Conservation (phyloP, 1,139 yeast species). For the Candida pseudocylindracea region DNA sequence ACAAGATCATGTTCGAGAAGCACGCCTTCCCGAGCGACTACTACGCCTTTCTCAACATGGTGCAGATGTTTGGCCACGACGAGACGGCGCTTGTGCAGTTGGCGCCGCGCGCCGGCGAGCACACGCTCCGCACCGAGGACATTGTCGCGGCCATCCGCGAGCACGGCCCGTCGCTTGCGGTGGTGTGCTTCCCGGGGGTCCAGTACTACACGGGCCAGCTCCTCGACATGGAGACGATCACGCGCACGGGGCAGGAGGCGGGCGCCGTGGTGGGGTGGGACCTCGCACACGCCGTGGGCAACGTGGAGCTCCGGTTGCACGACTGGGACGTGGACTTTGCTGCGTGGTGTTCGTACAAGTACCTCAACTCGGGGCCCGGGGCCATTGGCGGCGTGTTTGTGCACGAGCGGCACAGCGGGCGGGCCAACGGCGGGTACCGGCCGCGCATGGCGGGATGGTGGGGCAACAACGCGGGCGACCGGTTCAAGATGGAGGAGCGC, state of each 20-base stretch:
- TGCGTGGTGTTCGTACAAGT: constrained; percentile 85
- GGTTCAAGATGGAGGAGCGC: constrained; percentile 62
- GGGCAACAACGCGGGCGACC: constrained; percentile 54
- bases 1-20: constrained; percentile 63
- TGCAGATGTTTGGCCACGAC: constrained; percentile 33
- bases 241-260: constrained; percentile 27
- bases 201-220: constrained; percentile 86
- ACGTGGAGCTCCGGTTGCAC: constrained; percentile 53
- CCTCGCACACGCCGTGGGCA: constrained; percentile 86
- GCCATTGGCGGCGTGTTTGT: constrained; percentile 72
- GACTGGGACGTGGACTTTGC: constrained; percentile 90
- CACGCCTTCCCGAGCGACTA: constrained; percentile 86
- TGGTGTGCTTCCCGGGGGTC: constrained; percentile 69
- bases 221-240: constrained; percentile 51
- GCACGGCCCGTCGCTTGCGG: constrained; percentile 40
- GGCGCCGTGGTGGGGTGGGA: constrained; percentile 81
- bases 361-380: constrained; percentile 84
- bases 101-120: constrained; percentile 31
- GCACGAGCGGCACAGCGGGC: constrained; percentile 24
- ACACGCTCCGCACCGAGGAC: constrained; percentile 36
- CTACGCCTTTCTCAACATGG: constrained; percentile 67
- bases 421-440: constrained; percentile 12
- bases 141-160: constrained; percentile 33
- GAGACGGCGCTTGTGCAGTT: constrained; percentile 44
- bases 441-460: constrained; percentile 94